phyloP scores from a whole-genome alignment of 1,139 yeast genomes.

The Yamadazyma conglobata region DNA sequence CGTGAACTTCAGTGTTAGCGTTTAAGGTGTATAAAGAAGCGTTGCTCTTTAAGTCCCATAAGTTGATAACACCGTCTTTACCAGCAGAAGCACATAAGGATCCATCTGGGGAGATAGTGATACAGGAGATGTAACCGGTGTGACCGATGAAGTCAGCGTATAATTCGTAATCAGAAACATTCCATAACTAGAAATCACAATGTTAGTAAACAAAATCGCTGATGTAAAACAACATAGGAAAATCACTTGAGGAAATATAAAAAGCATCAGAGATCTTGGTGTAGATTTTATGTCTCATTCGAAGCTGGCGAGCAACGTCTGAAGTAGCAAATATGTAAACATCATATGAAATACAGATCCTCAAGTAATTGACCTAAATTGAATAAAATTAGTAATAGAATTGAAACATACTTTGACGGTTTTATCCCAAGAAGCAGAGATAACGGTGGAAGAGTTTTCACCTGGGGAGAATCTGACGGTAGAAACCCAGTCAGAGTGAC shows the following conservation, averaged over 20 bases:
- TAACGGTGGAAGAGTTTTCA: constrained; percentile 65
- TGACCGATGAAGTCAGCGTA: constrained; percentile 98
- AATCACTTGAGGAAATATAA: constrained; percentile 9
- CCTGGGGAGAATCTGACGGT: constrained; percentile 95
- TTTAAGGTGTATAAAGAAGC: constrained; percentile 89
- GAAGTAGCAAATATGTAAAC: constrained; percentile 59
- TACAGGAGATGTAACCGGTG: constrained; percentile 97
- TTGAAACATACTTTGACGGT: constrained; percentile 96
- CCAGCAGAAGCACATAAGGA: constrained; percentile 99
- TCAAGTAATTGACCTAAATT: constrained; percentile 8
- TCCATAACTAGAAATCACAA: constrained; percentile 72
- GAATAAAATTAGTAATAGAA: constrained; percentile 2
- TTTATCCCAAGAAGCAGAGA: constrained; percentile 99
- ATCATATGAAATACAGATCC: constrained; percentile 4
- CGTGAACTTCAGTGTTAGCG: constrained; percentile 96
- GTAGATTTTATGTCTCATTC: constrained; percentile 95
- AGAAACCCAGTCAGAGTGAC: constrained; percentile 99
- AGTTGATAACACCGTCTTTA: constrained; percentile 98
- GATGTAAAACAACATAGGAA: constrained; percentile 19
- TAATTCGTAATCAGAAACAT: constrained; percentile 78
- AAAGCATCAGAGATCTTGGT: constrained; percentile 95
- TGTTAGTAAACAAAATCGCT: constrained; percentile 20
- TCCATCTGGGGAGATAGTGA: constrained; percentile 99
- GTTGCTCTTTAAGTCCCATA: constrained; percentile 95
- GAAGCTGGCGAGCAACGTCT: constrained; percentile 66